Evolutionary conservation across 176 grass and related monocot genomes (phyloP).

Genomic region (Oryza coarctata): DNA sequence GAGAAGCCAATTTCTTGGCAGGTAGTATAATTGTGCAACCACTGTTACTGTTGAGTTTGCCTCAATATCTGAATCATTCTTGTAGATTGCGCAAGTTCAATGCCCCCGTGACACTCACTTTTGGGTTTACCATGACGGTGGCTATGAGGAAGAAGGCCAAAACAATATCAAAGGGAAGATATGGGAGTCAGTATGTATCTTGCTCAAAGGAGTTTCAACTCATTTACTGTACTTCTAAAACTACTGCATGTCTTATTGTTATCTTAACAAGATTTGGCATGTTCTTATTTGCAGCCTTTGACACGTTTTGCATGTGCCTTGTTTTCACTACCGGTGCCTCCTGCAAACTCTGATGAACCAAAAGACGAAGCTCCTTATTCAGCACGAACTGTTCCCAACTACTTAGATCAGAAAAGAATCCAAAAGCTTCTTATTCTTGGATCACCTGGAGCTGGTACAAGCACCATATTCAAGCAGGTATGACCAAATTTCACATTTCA

Average conservation of each 20-base stretch:
- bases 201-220: slow-evolving; percentile 10
- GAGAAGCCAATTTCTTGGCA: background rate
- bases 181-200: slow-evolving; percentile 77
- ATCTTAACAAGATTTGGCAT: slow-evolving; percentile 5
- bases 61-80: background rate
- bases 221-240: background rate
- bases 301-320: slow-evolving; percentile 69
- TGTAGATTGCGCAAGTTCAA: slow-evolving; percentile 81
- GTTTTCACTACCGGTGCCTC: slow-evolving; percentile 84
- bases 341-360: slow-evolving; percentile 34
- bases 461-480: slow-evolving; percentile 98
- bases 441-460: slow-evolving; percentile 76
- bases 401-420: slow-evolving; percentile 76
- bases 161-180: slow-evolving; percentile 96
- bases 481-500: slow-evolving; percentile 8
- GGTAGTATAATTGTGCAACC: background rate
- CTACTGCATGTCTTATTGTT: background rate
- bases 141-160: slow-evolving; percentile 98
- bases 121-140: slow-evolving; percentile 94
- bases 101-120: slow-evolving; percentile 96
- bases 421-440: slow-evolving; percentile 95
- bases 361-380: slow-evolving; percentile 64
- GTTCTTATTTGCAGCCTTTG: slow-evolving; percentile 49
- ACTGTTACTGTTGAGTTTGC: background rate
- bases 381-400: slow-evolving; percentile 60